These are phyloP conservation scores for Agaricus sinodeliciosus DNA, from an alignment of 768 basidiomycete species.

Conservation along the genomic window DNA sequence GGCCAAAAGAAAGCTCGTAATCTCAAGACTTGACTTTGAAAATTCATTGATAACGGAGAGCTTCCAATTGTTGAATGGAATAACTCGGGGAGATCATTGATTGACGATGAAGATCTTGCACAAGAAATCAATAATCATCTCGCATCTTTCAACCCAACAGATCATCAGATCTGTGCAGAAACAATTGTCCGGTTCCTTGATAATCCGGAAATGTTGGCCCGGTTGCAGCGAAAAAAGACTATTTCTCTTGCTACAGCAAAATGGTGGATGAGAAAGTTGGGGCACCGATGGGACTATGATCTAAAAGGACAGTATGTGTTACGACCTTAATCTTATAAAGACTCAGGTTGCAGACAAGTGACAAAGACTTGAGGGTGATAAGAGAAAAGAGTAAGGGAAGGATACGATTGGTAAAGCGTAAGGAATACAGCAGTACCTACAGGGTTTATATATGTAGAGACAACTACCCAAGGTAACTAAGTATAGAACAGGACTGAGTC, in stretches of 20 bases:
- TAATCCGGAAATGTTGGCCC: conserved; percentile 7
- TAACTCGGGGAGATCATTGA: neutral
- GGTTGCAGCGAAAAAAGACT: conserved; percentile 12
- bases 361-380: no score
- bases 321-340: no score
- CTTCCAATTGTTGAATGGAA: neutral
- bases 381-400: no score
- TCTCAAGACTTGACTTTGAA: conserved; percentile 3
- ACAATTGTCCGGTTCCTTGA: conserved; percentile 15
- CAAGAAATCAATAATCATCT: conserved; percentile 13
- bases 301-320: conserved; percentile 21
- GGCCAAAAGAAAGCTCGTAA: neutral
- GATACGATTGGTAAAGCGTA: no score
- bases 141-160: conserved; percentile 7
- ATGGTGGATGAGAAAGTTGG: conserved; percentile 25
- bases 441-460: no score
- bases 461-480: no score
- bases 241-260: conserved; percentile 16
- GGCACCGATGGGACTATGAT: conserved; percentile 16
- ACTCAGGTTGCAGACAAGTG: no score
- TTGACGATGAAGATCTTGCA: conserved; percentile 13
- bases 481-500: no score
- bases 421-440: no score
- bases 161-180: conserved; percentile 10
- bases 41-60: conserved; percentile 7